Conservation (phyloP, 345 rosid genomes). For the Syzygium aromaticum region DNA sequence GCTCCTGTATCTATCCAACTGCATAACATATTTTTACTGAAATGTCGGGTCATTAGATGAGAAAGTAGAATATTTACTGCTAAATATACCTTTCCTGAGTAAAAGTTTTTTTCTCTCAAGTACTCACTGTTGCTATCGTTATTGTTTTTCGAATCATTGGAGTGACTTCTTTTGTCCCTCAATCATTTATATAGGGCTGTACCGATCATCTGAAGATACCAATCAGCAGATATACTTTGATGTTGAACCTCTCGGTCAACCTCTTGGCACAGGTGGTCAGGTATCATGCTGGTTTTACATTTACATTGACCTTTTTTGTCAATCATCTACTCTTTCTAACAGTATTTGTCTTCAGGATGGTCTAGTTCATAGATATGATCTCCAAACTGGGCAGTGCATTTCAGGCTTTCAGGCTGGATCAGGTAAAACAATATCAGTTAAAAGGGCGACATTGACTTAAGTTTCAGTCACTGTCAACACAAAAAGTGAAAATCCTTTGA, state of each 20-base stretch:
- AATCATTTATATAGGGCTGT: slow-evolving; percentile 40
- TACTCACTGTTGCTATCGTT: not conserved
- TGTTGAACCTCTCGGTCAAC: slow-evolving; percentile 59
- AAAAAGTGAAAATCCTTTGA: no score
- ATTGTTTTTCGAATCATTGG: not conserved
- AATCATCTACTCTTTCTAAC: not conserved
- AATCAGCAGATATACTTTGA: slow-evolving; percentile 86
- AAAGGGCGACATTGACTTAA: no score
- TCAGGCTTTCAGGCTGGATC: slow-evolving; percentile 85
- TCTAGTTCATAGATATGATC: slow-evolving; percentile 79
- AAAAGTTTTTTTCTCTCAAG: not conserved
- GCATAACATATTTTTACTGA: not conserved
- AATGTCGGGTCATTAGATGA: not conserved
- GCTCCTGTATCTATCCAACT: not conserved
- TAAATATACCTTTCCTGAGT: not conserved
- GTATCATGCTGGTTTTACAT: slow-evolving; percentile 17
- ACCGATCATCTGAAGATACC: slow-evolving; percentile 68
- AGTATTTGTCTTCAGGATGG: slow-evolving; percentile 50
- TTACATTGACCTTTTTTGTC: not conserved
- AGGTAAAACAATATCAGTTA: slow-evolving; percentile 22
- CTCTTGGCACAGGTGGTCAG: slow-evolving; percentile 92
- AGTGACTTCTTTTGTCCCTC: not conserved
- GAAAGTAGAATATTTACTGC: not conserved
- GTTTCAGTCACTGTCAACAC: no score
- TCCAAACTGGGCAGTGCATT: slow-evolving; percentile 80